phyloP scores from a whole-genome alignment of 176 grass and related monocot species.

The Thinopyrum elongatum region DNA sequence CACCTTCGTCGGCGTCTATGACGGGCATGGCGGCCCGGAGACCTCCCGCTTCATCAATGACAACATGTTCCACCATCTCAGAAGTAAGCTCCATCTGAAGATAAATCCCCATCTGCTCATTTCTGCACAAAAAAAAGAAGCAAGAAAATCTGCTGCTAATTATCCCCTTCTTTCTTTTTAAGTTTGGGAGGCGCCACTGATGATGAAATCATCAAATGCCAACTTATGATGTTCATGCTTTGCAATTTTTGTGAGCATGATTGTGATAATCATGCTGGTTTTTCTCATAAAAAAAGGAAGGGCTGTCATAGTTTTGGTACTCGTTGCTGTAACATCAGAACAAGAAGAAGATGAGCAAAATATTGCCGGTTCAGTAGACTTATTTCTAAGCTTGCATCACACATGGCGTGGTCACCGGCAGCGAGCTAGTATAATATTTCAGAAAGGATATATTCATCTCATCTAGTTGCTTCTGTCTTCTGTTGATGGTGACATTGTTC shows the following conservation, averaged over 20 bases:
- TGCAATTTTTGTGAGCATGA: background rate
- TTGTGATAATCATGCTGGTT: background rate
- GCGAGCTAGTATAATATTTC: background rate
- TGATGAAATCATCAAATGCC: constrained; percentile 16
- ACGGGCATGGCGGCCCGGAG: constrained; percentile 84
- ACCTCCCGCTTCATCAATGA: constrained; percentile 69
- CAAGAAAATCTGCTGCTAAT: background rate
- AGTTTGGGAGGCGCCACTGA: background rate
- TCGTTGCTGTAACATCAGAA: background rate
- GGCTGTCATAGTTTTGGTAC: background rate
- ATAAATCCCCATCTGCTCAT: background rate
- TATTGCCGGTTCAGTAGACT: constrained; percentile 23
- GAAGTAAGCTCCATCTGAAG: constrained; percentile 45
- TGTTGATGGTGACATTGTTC: background rate
- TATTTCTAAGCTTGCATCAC: constrained; percentile 1
- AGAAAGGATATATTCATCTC: background rate
- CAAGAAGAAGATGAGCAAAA: background rate
- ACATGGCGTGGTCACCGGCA: background rate
- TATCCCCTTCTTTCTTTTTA: background rate
- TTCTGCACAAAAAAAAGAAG: too few relatives aligned
- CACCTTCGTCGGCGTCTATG: constrained; percentile 82
- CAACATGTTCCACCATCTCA: constrained; percentile 78
- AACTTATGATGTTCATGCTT: background rate
- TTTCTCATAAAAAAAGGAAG: background rate
- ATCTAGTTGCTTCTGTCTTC: constrained; percentile 7